Conservation (phyloP, 768 basidiomycete species). For the Clathrus columnatus region DNA sequence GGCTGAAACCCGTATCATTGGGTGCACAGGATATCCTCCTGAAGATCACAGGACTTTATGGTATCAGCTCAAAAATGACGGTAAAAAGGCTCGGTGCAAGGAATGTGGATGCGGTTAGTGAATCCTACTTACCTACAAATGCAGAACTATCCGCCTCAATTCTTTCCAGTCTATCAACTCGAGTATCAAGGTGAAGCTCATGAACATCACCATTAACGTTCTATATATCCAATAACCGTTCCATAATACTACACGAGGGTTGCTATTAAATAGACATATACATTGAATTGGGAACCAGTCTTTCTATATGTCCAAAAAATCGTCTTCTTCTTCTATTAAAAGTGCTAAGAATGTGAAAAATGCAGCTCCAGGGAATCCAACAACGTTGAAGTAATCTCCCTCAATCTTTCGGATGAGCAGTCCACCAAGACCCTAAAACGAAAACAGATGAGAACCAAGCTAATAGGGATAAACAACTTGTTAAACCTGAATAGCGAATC, state of each 20-base stretch:
- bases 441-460: not conserved
- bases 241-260: not conserved
- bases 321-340: conserved; percentile 66
- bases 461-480: not conserved
- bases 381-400: conserved; percentile 84
- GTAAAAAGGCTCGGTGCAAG: conserved; percentile 71
- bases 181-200: conserved; percentile 60
- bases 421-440: conserved; percentile 64
- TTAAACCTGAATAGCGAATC: conserved; percentile 85
- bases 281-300: not conserved
- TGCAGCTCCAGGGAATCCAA: conserved; percentile 85
- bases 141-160: not conserved
- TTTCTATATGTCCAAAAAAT: conserved; percentile 41
- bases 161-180: conserved; percentile 54
- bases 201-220: conserved; percentile 36
- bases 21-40: conserved; percentile 90
- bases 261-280: not conserved
- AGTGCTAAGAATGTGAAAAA: conserved; percentile 68
- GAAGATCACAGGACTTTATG: conserved; percentile 93
- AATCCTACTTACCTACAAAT: not conserved
- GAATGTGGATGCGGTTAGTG: conserved; percentile 88
- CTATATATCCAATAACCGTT: conserved; percentile 14
- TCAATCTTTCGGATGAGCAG: conserved; percentile 77
- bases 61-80: conserved; percentile 51
- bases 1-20: conserved; percentile 79